Evolutionary conservation across 768 basidiomycete species (phyloP), one percentile per base, ranked within the genome.

Genomic region (Boletus pseudopeckii): DNA sequence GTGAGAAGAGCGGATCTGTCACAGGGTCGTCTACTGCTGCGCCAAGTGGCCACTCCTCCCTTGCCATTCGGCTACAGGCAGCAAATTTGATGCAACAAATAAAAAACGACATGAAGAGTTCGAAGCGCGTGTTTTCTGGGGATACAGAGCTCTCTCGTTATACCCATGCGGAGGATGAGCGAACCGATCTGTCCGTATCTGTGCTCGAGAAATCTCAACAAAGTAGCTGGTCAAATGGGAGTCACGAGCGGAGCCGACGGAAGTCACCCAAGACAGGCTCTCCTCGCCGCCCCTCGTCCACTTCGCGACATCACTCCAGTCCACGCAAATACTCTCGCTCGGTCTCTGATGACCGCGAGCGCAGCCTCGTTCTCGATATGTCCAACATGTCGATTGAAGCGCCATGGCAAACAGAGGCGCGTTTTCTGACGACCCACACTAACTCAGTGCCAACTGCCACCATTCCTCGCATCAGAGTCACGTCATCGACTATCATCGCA

Each of bases 61-160:
- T 83, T 20, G 80, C 79, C 9, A 90, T 90, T 66, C 82, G 91
- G 39, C 76, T 83, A 60, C 84, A 90, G 60, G 92, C 90, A 13
- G 88, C 83, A 9, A 83, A 77, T 24, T 71, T 95, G 43, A 92
- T 95, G 88, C 87, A 86, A 24, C 88, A 91, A 59, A 92, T 94
- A 58, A 87, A 86, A 70, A 80, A 77, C 53, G 89, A 90, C 61
- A 83, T 91, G 78, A 64, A 59, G 47, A 80, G 83, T 5, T 79
- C 81, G 48, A 90, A 90, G 67, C 84, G 87, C 13, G 61, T 89
- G 2, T 86, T 88, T 64, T 86, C 87, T 2, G 78, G 77, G 6
- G 85, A 87, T 17, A 84, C 83, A 0, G 84, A 85, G 15, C 55
- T 74, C 44, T 81, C 82, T 17, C 76, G 74, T 54, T 66, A 69